A percentile compares a stretch with the other conserved stretches of the same genome.
These are phyloP conservation scores for Macaranga tanarius DNA, from an alignment of 441 rosid genomes.

Conservation along the genomic window DNA sequence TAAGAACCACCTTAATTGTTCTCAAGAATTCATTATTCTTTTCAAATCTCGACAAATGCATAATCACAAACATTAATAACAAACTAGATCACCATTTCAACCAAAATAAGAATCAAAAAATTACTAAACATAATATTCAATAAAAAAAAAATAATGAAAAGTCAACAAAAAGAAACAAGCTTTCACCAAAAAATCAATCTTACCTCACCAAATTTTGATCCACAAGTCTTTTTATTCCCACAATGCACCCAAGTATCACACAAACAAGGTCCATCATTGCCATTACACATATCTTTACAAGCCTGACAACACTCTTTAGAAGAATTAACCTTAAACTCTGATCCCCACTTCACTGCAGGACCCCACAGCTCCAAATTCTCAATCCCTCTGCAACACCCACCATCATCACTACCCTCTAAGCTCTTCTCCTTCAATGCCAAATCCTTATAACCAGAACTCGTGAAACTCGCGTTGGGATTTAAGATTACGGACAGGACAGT, in stretches of 20 bases:
- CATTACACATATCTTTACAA: slow-evolving; percentile 81
- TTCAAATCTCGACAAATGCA: neutral
- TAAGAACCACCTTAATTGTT: neutral
- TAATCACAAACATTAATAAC: neutral
- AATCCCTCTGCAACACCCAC: slow-evolving; percentile 74
- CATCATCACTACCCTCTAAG: slow-evolving; percentile 24
- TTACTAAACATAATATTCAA: neutral
- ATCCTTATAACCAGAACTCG: slow-evolving; percentile 22
- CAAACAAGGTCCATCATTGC: slow-evolving; percentile 83
- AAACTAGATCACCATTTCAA: neutral
- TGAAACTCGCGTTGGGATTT: slow-evolving; percentile 30
- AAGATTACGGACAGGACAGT: slow-evolving; percentile 44
- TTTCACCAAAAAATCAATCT: slow-evolving; percentile 18
- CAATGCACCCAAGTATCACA: slow-evolving; percentile 95
- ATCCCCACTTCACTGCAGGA: slow-evolving; percentile 91
- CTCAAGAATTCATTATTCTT: no score
- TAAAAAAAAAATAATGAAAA: neutral
- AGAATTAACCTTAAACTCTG: slow-evolving; percentile 76
- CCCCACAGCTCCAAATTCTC: slow-evolving; percentile 92
- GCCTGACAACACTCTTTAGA: slow-evolving; percentile 74
- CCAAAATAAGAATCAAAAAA: neutral
- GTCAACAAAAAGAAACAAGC: neutral
- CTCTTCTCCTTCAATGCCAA: slow-evolving; percentile 23
- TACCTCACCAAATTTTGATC: slow-evolving; percentile 92
- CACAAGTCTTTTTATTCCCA: slow-evolving; percentile 69